Evolutionary conservation across 2,329 filamentous ascomycete genomes (phyloP), one percentile per base, ranked within the genome.

Genomic region (Gaeumannomyces sp.): DNA sequence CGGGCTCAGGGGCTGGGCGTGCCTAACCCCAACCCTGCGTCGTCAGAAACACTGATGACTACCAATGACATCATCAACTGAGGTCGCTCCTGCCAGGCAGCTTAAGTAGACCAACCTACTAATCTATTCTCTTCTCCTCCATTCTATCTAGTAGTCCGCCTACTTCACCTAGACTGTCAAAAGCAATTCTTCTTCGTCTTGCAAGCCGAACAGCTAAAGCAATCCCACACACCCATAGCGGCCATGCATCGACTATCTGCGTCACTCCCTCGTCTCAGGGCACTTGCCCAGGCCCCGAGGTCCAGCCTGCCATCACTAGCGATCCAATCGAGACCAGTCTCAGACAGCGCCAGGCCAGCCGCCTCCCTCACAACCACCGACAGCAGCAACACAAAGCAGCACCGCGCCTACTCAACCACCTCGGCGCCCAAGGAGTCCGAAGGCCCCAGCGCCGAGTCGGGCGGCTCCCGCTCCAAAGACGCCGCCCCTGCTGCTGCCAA

Each of bases 391-490:
- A 60, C 28, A 10, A 19, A 38, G n/a, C 58, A n/a, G 29, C 57
- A 60, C 61, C 35, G 33, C 35, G 35, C 57, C 6, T 64, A 53
- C 45, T 6, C 62, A 6, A 61, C 64, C 14, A 61, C 57, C 4
- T 73, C 71, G 3, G 58, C 71, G 7, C 71, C 72, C 16, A 69
- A 69, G 28, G 63, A 66, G 13, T 68, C 72, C 64, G 71, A 73
- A 53, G 62, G 66, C 19, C 65, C 72, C 60, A 69, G 67, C 58
- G 72, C 72, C n/a, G 63, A 70, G 31, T 70, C 69, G 27, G 72
- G 72, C 66, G 72, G 72, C 59, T 71, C 72, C 4, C 72, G 80
- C 1, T 83, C 81, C 67, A 73, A 73, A 27, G 59, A 73, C 53
- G 72, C 71, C 27, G 68, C 70, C 62, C 69, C 16, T 68, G 67